Conservation (phyloP, 805 yeast species). For the Lipomyces spencermartinsiae region DNA sequence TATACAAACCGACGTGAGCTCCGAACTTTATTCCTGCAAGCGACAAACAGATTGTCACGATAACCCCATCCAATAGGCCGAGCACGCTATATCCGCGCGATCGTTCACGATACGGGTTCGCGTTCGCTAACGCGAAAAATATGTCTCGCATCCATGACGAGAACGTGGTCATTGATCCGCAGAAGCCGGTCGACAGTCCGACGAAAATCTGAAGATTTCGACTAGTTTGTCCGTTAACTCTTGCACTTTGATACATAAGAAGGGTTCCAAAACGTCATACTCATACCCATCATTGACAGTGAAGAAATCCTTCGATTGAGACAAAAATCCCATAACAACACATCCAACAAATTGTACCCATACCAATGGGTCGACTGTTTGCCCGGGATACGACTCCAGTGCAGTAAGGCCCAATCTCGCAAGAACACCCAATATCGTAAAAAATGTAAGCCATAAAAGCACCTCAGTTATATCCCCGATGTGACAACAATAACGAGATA, state of each 20-base stretch:
- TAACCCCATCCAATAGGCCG: slow-evolving; percentile 32
- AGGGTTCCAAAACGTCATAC: neutral
- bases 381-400: slow-evolving; percentile 37
- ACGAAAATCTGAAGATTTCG: slow-evolving; percentile 27
- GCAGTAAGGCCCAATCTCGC: slow-evolving; percentile 39
- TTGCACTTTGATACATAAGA: neutral
- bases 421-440: slow-evolving; percentile 40
- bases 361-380: slow-evolving; percentile 22
- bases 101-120: slow-evolving; percentile 20
- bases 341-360: slow-evolving; percentile 43
- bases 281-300: slow-evolving; percentile 15
- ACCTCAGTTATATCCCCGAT: slow-evolving; percentile 18
- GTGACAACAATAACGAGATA: neutral
- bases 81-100: slow-evolving; percentile 39
- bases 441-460: slow-evolving; percentile 32
- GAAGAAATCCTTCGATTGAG: slow-evolving; percentile 30
- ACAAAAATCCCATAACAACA: slow-evolving; percentile 38
- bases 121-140: slow-evolving; percentile 40
- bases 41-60: slow-evolving; percentile 37
- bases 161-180: slow-evolving; percentile 42
- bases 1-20: slow-evolving; percentile 29
- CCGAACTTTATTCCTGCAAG: slow-evolving; percentile 37
- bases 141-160: slow-evolving; percentile 40
- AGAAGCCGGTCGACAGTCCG: slow-evolving; percentile 41
- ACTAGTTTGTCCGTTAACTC: neutral